Conservation (phyloP, 2,329 filamentous ascomycete species). For the Lachnellula willkommii region DNA sequence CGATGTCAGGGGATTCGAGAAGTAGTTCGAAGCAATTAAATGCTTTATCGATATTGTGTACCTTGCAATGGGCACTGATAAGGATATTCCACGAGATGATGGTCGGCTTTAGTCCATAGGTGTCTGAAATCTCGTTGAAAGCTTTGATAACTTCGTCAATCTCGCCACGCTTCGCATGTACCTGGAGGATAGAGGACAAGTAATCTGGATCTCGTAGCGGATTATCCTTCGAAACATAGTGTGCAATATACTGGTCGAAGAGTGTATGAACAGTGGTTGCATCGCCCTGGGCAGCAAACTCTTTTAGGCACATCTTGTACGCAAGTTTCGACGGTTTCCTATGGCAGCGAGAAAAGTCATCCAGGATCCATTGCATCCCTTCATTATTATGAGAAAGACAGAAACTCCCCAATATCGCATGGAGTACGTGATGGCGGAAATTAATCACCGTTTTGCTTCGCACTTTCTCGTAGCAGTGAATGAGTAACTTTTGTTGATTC, state of each 20-base stretch:
- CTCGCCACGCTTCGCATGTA: conserved; percentile 65
- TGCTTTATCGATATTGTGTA: conserved; percentile 61
- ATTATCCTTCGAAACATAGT: conserved; percentile 7
- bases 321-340: conserved; percentile 25
- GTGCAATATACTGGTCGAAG: conserved; percentile 36
- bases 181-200: conserved; percentile 59
- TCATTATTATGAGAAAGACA: conserved; percentile 28
- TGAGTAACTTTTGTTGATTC: conserved; percentile 16
- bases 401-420: conserved; percentile 29
- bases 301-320: conserved; percentile 33
- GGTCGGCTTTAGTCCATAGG: conserved; percentile 54
- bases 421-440: conserved; percentile 22
- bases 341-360: conserved; percentile 33
- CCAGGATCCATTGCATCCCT: conserved; percentile 35
- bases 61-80: conserved; percentile 63
- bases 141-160: conserved; percentile 51
- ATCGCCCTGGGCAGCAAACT: conserved; percentile 43
- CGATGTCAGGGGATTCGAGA: conserved; percentile 37
- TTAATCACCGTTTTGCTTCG: conserved; percentile 10
- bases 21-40: conserved; percentile 60
- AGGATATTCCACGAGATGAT: conserved; percentile 69
- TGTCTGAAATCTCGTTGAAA: conserved; percentile 55
- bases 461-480: conserved; percentile 22
- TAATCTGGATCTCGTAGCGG: conserved; percentile 17
- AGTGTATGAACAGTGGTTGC: conserved; percentile 38